Base-by-base conservation (phyloP, 345 rosid species). In the Durio zibethinus region DNA sequence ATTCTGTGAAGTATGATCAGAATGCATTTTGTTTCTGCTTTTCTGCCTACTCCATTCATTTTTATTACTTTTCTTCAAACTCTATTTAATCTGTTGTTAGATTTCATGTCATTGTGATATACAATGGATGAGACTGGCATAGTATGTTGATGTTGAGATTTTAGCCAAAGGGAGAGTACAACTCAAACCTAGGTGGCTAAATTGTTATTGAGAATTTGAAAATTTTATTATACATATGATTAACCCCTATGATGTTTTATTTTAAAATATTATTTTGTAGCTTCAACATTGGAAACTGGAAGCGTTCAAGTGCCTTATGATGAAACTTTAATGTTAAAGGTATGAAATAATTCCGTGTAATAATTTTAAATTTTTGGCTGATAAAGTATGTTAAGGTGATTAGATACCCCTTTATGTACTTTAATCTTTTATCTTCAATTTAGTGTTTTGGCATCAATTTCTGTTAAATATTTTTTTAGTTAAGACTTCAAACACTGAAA, bases 291-390 rank as follows among this genome's bases (percentile, higher is more conserved):
- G 91, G 88, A 91, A 79, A 80, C 91, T 16, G 93, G 78, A 83
- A 80, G 81, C 74, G 57, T 82, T 54, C 72, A 70, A 54, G 82
- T 81, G 63, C 80, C 87, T 35, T 70, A 75, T 25, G 94, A 90
- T 74, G 93, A 88, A 72, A 79, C 84, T 80, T 31, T 91, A 27
- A 71, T 84, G 72, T 84, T 95, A 80, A 85, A 88, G 98, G 99
- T 90, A 84, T 52, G 77, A 56, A 57, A 50, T 60, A 60, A 31
- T 72, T 40, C 48, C 35, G 27, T 48, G 56, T 72, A 56, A 1
- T 35, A 23, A 0, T 23, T 36, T 40, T 57, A 11, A 36, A 67
- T 33, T 74, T 75, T 63, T 67, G 23, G 36, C 7, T 20, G 7
- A 12, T 42, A 31, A 50, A 25, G 77, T 72, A 21, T 63, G 11